Conservation (phyloP, 2,329 filamentous ascomycete species). For the Emergomyces africanus region DNA sequence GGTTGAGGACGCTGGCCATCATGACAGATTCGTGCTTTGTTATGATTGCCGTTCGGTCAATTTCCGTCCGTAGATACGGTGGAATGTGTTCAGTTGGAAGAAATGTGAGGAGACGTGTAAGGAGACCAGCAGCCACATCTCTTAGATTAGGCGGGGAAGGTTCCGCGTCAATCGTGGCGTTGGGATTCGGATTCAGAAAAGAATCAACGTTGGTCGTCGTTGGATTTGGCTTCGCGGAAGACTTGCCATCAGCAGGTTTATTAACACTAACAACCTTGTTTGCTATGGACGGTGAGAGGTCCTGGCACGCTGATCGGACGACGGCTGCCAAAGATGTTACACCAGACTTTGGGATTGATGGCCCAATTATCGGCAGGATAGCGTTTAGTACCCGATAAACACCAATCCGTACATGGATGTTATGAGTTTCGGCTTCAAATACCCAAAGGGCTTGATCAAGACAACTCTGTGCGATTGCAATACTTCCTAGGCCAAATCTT, state of each 20-base stretch:
- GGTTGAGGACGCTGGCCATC: slow-evolving; percentile 70
- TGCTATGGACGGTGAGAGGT: slow-evolving; percentile 45
- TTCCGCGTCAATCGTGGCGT: slow-evolving; percentile 7
- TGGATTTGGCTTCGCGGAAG: slow-evolving; percentile 30
- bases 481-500: slow-evolving; percentile 45
- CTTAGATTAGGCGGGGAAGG: slow-evolving; percentile 32
- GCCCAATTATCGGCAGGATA: slow-evolving; percentile 50
- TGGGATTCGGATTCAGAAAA: slow-evolving; percentile 44
- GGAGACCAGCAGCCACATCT: slow-evolving; percentile 46
- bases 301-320: slow-evolving; percentile 58
- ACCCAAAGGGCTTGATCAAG: slow-evolving; percentile 61
- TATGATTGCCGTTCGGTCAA: slow-evolving; percentile 73
- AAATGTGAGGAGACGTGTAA: slow-evolving; percentile 49
- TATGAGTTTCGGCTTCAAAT: slow-evolving; percentile 43
- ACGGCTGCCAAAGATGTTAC: slow-evolving; percentile 51
- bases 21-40: slow-evolving; percentile 57
- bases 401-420: slow-evolving; percentile 43
- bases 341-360: slow-evolving; percentile 52
- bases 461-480: slow-evolving; percentile 50
- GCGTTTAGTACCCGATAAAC: slow-evolving; percentile 48
- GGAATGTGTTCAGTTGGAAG: slow-evolving; percentile 56
- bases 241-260: slow-evolving; percentile 11
- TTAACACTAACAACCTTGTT: slow-evolving; percentile 24
- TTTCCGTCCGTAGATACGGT: slow-evolving; percentile 56
- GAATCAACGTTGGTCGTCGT: slow-evolving; percentile 53